Base-by-base conservation (phyloP, 2,329 filamentous ascomycete species). In the Pseudocercospora crystallina region DNA sequence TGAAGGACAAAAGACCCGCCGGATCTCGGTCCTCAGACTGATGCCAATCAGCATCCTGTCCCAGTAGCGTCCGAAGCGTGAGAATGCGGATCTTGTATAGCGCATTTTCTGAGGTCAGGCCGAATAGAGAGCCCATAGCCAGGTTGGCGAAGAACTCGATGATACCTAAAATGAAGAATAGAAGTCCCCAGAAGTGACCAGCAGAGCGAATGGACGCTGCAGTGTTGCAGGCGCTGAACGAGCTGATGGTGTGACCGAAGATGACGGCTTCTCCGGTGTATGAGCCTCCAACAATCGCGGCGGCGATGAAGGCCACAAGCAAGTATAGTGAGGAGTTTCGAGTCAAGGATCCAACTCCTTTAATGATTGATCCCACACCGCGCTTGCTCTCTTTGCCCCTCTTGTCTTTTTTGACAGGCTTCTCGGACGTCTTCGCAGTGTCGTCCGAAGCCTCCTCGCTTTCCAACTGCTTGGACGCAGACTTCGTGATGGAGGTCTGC, bases 21-120 rank as follows among this genome's bases (percentile, higher is more conserved):
- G 86, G 83, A 1, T 78, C 84, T 17, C 85, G 78, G 4, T 76
- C 78, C 15, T 80, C 76, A 0, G 83, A 83, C 62, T 88, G 81
- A 61, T 89, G 86, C 86, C 85, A 90, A 52, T 85, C 77, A 41
- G 87, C 71, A 54, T 84, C 82, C 67, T 88, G 85, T 51, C 82
- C 75, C 43, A 87, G 78, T 1, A 89, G 69, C 0, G 84, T 81
- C 2, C 82, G 78, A 63, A 89, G 81, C 0, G 82, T 84, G 1
- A 85, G 68, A 2, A 85, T 78, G 45, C 85, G 77, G 8, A 86
- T 78, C 38, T 75, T 79, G 65, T 83, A 84, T 1, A 89, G 73
- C 1, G 87, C 70, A 55, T 84, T 81, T 64, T 89, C 85, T 0
- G 85, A 80, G 0, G 83, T 71, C 50, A 75, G 71, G 1, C 81